Percentiles rank a stretch among this genome's conserved stretches.
phyloP scores from a whole-genome alignment of 2,329 filamentous ascomycete genomes.

The Fusarium aywerte region DNA sequence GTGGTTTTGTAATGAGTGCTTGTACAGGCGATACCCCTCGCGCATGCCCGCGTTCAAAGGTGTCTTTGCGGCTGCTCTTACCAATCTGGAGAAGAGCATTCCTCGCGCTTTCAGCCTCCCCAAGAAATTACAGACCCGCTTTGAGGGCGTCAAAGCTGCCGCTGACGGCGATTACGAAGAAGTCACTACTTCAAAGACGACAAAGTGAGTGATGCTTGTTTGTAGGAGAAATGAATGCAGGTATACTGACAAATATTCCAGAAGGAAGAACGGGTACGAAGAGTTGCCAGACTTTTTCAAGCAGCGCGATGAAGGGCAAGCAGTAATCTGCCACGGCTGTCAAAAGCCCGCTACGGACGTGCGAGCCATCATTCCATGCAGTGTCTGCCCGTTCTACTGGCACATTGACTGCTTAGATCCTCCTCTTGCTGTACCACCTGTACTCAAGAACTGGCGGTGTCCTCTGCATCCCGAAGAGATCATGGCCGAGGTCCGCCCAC shows the following conservation, averaged over 20 bases:
- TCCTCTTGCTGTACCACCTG: conserved; percentile 81
- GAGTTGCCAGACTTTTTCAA: conserved; percentile 74
- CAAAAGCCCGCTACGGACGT: conserved; percentile 68
- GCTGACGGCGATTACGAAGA: conserved; percentile 85
- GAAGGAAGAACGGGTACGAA: conserved; percentile 67
- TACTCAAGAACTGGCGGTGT: conserved; percentile 84
- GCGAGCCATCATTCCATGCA: conserved; percentile 85
- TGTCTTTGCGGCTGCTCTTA: conserved; percentile 71
- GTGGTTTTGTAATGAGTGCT: conserved; percentile 86
- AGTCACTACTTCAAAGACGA: conserved; percentile 65
- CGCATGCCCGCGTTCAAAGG: conserved; percentile 61
- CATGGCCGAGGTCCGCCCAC: conserved; percentile 67
- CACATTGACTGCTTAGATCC: conserved; percentile 93
- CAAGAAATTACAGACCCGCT: conserved; percentile 75
- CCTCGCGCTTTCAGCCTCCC: conserved; percentile 80
- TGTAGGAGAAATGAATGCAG: background rate
- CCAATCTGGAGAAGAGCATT: conserved; percentile 73
- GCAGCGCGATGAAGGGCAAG: conserved; percentile 77
- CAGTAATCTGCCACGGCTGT: conserved; percentile 82
- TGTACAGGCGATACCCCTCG: conserved; percentile 61
- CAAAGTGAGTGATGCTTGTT: conserved; percentile 64
- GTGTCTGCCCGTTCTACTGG: conserved; percentile 83
- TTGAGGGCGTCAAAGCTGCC: conserved; percentile 81
- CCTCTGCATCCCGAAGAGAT: conserved; percentile 86
- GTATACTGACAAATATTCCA: conserved; percentile 42